These are phyloP conservation scores for Blastocystis sp. DNA, from an alignment of 352 stramenopile species.

Conservation along the genomic window DNA sequence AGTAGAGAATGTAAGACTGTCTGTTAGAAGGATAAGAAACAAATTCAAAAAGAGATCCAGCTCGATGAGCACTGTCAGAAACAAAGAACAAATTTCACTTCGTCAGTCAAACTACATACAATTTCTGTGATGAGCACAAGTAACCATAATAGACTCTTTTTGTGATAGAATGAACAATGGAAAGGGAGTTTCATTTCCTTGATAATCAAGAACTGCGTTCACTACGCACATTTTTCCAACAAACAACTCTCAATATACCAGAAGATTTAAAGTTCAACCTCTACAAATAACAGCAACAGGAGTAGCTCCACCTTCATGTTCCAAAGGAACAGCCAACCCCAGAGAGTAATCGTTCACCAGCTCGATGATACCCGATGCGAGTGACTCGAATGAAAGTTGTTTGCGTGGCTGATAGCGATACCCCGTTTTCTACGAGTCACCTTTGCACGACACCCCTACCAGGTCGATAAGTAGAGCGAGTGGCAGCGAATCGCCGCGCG, in stretches of 20 bases:
- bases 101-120: not conserved
- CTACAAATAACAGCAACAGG: not conserved
- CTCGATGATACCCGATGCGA: not conserved
- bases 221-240: not conserved
- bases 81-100: not conserved
- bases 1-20: conserved; percentile 44
- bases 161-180: not conserved
- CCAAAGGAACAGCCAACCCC: not conserved
- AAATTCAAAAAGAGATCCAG: not conserved
- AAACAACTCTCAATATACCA: not conserved
- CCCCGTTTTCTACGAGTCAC: not conserved
- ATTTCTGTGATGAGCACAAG: conserved; percentile 61
- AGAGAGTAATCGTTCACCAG: conserved; percentile 47
- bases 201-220: not conserved
- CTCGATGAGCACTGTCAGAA: not conserved
- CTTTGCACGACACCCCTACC: not conserved
- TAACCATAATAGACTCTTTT: conserved; percentile 57
- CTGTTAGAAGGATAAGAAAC: not conserved
- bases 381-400: not conserved
- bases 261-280: not conserved
- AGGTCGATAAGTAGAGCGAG: conserved; percentile 28
- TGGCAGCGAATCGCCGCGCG: not conserved
- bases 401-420: conserved; percentile 27
- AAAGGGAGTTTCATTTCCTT: not conserved
- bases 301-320: not conserved